Evolutionary conservation across 176 grass and related monocot species (phyloP).

Genomic region (Luzula sylvatica): DNA sequence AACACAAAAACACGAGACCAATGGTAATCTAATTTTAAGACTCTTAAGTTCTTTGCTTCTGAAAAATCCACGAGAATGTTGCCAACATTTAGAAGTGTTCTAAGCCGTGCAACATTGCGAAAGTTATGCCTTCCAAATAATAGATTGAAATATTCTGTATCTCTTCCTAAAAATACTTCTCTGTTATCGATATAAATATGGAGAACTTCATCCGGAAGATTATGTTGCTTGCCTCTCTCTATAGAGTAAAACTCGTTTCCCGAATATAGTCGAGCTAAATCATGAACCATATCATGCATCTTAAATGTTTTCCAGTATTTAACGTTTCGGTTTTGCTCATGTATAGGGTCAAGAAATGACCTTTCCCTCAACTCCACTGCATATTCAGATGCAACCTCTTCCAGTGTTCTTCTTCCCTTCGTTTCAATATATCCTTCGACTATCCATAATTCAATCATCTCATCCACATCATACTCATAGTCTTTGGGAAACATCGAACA

Average conservation of each 20-base stretch:
- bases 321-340: too few species aligned
- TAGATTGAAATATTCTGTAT: too few species aligned
- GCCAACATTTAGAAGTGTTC: background rate
- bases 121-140: background rate
- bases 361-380: constrained; percentile 8
- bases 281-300: constrained; percentile 10
- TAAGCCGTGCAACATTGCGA: background rate
- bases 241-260: background rate
- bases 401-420: background rate
- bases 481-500: constrained; percentile 27
- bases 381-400: constrained; percentile 14
- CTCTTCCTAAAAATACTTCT: too few species aligned
- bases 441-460: constrained; percentile 6
- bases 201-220: background rate
- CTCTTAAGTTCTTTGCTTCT: constrained; percentile 2
- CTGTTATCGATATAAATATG: background rate
- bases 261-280: constrained; percentile 7
- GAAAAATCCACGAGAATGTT: background rate
- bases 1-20: too few species aligned
- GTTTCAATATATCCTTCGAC: constrained; percentile 16
- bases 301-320: background rate
- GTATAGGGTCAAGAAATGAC: constrained; percentile 18
- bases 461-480: background rate
- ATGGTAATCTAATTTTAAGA: background rate
- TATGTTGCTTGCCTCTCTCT: background rate